Base-by-base conservation (phyloP, 495 filamentous ascomycete species). In the Tricharina praecox region DNA sequence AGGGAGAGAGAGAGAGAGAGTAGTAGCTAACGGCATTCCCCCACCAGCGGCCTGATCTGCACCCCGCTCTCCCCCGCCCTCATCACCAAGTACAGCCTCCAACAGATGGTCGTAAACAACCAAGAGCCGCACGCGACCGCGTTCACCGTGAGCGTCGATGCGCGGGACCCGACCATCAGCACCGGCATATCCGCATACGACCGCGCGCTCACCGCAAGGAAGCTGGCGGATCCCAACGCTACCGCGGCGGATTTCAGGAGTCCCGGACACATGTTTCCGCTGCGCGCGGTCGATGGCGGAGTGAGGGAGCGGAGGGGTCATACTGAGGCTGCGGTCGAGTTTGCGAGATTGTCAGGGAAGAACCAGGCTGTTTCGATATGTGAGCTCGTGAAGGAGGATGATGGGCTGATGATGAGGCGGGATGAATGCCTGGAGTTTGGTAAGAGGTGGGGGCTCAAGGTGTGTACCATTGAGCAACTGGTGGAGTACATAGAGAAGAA, bases 391-490 rank as follows among this genome's bases (percentile, higher is more conserved):
- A 56, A 43, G 24, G 57, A 60, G 42, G 81, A 86, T 50, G 79
- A 86, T 58, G 84, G 85, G 1, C 69, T 75, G 42, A 97, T 96
- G 90, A 82, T 95, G 83, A 67, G 86, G 53, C 74, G 85, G 49
- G 87, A 96, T 71, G 81, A 73, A 3, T 96, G 90, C 62, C 68
- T 97, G 60, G 71, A 66, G 25, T 97, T 97, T 72, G 92, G 85
- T 10, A 74, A 74, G 64, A 76, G 71, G 62, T 96, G 83, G 79
- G 86, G 85, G 8, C 65, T 96, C 51, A 87, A 79, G 67, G 85
- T 93, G 33, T 93, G 87, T 63, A 96, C 90, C 5, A 96, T 97
- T 66, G 87, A 86, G 60, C 85, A 83, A 62, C 65, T 97, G 65
- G 80, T 87, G 32, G 68, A 62, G 48, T 82, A 88, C 63, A 61